Base-by-base conservation (phyloP, 1,284 basidiomycete species). In the Sphagnurus paluster region DNA sequence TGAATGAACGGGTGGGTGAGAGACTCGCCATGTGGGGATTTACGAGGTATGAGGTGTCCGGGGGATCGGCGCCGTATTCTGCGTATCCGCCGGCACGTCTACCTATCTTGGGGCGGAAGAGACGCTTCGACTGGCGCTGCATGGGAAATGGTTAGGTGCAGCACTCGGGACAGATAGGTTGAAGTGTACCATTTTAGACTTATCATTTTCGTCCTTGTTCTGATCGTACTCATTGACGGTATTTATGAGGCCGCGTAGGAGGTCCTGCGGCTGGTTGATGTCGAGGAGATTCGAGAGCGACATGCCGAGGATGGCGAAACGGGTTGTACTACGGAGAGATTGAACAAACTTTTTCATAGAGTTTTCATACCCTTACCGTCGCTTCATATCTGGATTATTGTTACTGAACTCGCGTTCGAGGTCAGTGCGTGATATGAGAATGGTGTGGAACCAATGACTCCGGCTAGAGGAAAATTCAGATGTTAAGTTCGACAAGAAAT, bases 391-490 rank as follows among this genome's bases (percentile, higher is more conserved):
- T 4, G 49, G 44, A 37, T 45, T 58, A 17, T 59, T 64, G 56
- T 90, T 90, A 56, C 76, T 82, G 62, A 92, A 92, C 37, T 77
- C 78, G 34, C 74, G 77, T 49, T 90, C 85, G 8, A 93, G 75
- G 43, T 92, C 90, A 13, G 70, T 59, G 41, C 79, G 77, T 35
- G 84, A 82, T 54, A 93, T 79, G 58, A 88, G 75, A 52, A 93
- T 84, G 3, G 91, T 93, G 60, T 92, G 88, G 59, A 93, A 91
- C 90, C 90, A 93, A 63, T 92, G 86, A 56, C 81, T 84, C 48
- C 81, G 80, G 40, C 87, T 90, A 46, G 23, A 28, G 20, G 37
- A 11, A 46, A 14, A 21, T 39, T 46, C 38, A 44, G 23, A n/a
- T n/a, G n/a, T n/a, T n/a, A n/a, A n/a, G n/a, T n/a, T n/a, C n/a